Base-by-base conservation (phyloP, 1,284 basidiomycete genomes). In the Apiotrichum mycotoxinovorans region DNA sequence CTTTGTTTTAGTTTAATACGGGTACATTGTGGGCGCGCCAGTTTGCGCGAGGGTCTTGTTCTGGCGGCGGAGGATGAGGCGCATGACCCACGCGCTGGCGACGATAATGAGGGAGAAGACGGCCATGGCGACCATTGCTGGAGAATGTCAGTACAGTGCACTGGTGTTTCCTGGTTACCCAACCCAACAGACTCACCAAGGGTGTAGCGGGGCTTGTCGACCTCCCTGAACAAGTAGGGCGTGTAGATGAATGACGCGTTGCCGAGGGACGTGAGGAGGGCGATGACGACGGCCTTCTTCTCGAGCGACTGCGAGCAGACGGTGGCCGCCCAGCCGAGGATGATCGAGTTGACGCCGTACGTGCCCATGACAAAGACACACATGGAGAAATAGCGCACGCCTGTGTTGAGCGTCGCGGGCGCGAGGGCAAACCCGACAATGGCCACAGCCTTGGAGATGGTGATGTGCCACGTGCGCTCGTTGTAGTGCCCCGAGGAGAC, bases 291-390 rank as follows among this genome's bases (percentile, higher is more conserved):
- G 14, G 67, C 68, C 15, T 67, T 55, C 60, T 68, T 69, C 15
- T 60, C 64, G 23, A 60, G 59, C 12, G 65, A 68, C 26, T 69
- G 49, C n/a, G 72, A 58, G 45, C 73, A 68, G 2, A 66, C 68
- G 8, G 63, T 64, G 2, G 62, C 60, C 55, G 70, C 71, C 71
- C 71, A 74, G 15, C 71, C 66, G 17, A 69, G 61, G 18, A 65
- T 54, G 42, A 69, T 60, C 33, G 65, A 68, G 59, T 68, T 0
- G 65, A 67, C 8, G 61, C 65, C 35, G 66, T 61, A 65, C 40
- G 65, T 51, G 14, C 66, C 66, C 33, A 69, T 48, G 65, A 72
- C 66, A 23, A 75, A 56, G 62, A 74, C 41, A 45, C 61, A 65
- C 48, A 60, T 63, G 25, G 70, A 63, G 43, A 68, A 54, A 61